Evolutionary conservation across 179 eudicot species (phyloP), one percentile per base, ranked within the genome.

Genomic region (Nepenthes alata): DNA sequence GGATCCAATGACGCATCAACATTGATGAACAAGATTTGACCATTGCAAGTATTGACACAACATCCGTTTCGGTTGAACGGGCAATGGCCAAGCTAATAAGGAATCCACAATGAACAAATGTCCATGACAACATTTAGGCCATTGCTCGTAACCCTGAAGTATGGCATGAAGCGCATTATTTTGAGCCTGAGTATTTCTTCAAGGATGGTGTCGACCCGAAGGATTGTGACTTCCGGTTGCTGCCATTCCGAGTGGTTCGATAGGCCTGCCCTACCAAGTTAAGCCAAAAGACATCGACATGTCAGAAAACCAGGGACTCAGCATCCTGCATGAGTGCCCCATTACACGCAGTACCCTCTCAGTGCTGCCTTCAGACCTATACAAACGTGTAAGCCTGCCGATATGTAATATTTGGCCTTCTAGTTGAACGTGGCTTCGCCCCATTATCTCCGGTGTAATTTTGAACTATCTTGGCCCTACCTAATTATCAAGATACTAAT

Each of bases 211-310:
- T 86, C 0, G 94, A 89, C 64, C 78, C 86, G 83, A 89, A 84
- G 71, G 96, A 94, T 9, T 81, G 78, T 4, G 90, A 89, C 58
- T 84, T 70, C 47, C 65, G 88, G 36, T 55, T 89, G 44, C 71
- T 89, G 0, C 94, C 96, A 2, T 89, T 89, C 36, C 94, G 96
- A 3, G 89, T 90, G 0, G 96, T 94, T 13, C 70, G 94, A 62
- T 68, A 94, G 11, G 75, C 82, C 4, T 89, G 96, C 70, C 94
- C 96, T 0, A 72, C 3, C 86, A 87, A 5, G 66, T 82, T n/a
- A 77, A 64, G 58, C 81, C 84, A 0, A 84, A 86, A 37, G 89
- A 85, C 9, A 79, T 88, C 36, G 84, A 85, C 64, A 74, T 88
- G 87, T 59, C 66, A 7, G 96, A 86, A 73, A 75, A 68, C 51